Evolutionary conservation across 805 yeast species (phyloP), one percentile per base, ranked within the genome.

Genomic region (Lipomyces yamadae): DNA sequence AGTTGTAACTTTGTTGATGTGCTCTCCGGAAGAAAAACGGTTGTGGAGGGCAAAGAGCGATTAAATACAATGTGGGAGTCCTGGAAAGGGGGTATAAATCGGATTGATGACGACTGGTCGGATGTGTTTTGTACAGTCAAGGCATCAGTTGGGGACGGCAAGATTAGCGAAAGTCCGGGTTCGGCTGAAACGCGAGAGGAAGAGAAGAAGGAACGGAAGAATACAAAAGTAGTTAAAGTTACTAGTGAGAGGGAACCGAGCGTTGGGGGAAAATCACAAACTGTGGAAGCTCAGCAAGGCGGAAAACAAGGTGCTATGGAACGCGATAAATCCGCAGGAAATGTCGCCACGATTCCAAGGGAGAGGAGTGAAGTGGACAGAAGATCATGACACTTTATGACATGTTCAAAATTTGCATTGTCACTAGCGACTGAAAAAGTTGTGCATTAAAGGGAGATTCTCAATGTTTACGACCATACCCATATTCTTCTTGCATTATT

Each of bases 71-170:
- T 4, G 33, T 11, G 29, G 29, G 10, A 35, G 18, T n/a, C 18
- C 5, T 33, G 24, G 53, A 45, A 13, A 11, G 11, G 48, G 7
- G 15, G 45, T 50, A 35, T 15, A 13, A 30, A 8, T 42, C 50
- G n/a, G 60, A 33, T 8, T 52, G 63, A 63, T 53, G 70, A 67
- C 42, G 68, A 67, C 32, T 67, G 70, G 70, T 65, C 70, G 35
- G 70, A 67, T 42, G 56, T 67, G n/a, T 67, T 67, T 54, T 67
- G 70, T 42, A 8, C 48, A 13, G 18, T n/a, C 10, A 52, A 18
- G 55, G 34, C 24, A 52, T 8, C 32, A 32, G 34, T 8, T 24
- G 24, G 24, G 15, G 55, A 52, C n/a, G 11, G 10, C 4, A 15
- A 52, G 13, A 18, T 15, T n/a, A 11, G 7, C 7, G 55, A 15